Base-by-base conservation (phyloP, 2,329 filamentous ascomycete species). In the Arachnomyces sp. region DNA sequence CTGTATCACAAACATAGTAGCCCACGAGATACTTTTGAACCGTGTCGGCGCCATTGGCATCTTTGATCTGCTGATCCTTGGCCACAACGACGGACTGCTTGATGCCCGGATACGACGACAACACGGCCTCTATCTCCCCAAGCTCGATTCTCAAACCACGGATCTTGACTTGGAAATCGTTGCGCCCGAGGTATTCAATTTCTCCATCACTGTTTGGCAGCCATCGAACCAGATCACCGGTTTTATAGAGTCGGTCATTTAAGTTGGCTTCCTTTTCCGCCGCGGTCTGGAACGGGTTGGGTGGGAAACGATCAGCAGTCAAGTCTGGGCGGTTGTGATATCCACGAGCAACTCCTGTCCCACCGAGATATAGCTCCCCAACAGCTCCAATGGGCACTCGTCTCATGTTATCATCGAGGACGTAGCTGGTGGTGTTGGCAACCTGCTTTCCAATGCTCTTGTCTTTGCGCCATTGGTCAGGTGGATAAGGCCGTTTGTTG, bases 131-230 rank as follows among this genome's bases (percentile, higher is more conserved):
- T 9, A 63, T 46, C 38, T 61, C 58, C 3, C 48, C 54, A 2
- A 59, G 43, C 36, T 62, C 58, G 11, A 64, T 45, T 1, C 58
- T 51, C 35, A 60, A 58, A 2, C 60, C 60, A 17, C 51, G 50
- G 7, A 62, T 45, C 44, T 63, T 62, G 36, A 61, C 48, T 38
- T 64, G 57, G 57, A 35, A 68, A 44, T 81, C 78, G 45, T 74
- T 76, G 30, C 79, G 67, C 2, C 76, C 76, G 7, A 77, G 30
- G 13, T 36, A 47, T 37, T 50, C 46, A 25, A 25, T 17, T 8
- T 17, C n/a, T 8, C 59, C 45, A 4, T 42, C 47, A 3, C 60
- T 58, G 29, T 60, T 48, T 2, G 45, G 35, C 20, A 55, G 49
- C 31, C 57, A 56, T 31, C 48, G 50, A 1, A 52, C 55, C 18